Conservation (phyloP, 768 basidiomycete genomes). For the Podaxis mareebaensis region DNA sequence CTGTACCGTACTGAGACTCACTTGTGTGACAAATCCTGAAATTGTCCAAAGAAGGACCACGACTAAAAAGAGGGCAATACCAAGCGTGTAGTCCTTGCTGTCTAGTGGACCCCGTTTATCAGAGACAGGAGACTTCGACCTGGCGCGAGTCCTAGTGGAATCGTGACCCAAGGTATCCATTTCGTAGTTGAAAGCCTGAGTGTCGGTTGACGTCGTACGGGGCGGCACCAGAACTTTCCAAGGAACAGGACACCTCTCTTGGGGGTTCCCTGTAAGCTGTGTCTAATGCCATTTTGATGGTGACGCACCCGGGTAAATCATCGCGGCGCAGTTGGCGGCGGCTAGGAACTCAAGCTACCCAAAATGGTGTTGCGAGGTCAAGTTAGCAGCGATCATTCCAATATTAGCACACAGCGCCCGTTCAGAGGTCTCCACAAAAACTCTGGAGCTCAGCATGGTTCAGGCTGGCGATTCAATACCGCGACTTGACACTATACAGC, state of each 20-base stretch:
- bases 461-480: too few species aligned
- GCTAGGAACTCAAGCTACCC: not conserved
- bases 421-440: too few species aligned
- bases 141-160: not conserved
- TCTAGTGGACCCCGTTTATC: conserved; percentile 12
- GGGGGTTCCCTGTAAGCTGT: conserved; percentile 1
- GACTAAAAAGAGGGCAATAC: conserved; percentile 66
- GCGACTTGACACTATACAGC: too few species aligned
- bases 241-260: not conserved
- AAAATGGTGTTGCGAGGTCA: not conserved
- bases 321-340: not conserved
- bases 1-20: conserved; percentile 39
- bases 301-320: conserved; percentile 7
- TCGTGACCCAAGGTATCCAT: not conserved
- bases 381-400: not conserved
- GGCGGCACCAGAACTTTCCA: not conserved
- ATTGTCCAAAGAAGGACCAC: conserved; percentile 89
- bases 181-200: not conserved
- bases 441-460: too few species aligned
- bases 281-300: not conserved
- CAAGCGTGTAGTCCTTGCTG: conserved; percentile 43
- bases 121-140: conserved; percentile 3
- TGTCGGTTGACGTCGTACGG: not conserved
- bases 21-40: conserved; percentile 87
- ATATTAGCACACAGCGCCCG: not conserved